Evolutionary conservation across 306 rosid genomes (phyloP), one percentile per base, ranked within the genome.

Genomic region (Abrus precatorius): DNA sequence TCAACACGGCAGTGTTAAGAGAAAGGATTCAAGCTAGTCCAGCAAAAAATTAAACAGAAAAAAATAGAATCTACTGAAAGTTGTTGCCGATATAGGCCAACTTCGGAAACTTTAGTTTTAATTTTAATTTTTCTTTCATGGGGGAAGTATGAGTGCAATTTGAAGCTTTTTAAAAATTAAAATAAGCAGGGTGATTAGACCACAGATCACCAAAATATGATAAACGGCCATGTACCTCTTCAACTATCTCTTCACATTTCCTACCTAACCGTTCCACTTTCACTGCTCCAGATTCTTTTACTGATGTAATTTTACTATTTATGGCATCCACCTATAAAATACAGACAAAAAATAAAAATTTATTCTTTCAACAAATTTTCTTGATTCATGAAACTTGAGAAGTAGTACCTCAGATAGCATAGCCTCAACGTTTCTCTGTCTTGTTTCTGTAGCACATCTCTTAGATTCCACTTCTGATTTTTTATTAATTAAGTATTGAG

Each of bases 381-480:
- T 44, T 9, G 28, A 45, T 43, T 53, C 8, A 59, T 13, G 44
- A 43, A 88, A 13, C 49, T 59, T 55, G 13, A 62, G 41, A 63
- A 77, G 75, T 50, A 54, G 11, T 69, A 95, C 99, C 97, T 93
- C 90, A 45, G 84, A 77, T 32, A 90, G 78, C 75, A 91, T 83
- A 78, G 89, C 80, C 86, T 85, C 97, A 7, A 90, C 92, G 79
- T 85, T 86, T 80, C 68, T 91, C 55, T 84, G 89, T 65, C 94
- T 89, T 38, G 85, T 83, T 88, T 93, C 95, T 14, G 89, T 81
- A 82, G 61, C 84, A 64, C 4, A 74, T 67, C 88, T 90, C 91
- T 80, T 88, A 30, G 95, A 87, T 67, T 93, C 97, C 76, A 84
- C 90, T 55, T 90, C 97, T 27, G 55, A 78, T 82, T 81, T 85